These are phyloP conservation scores for Boechera retrofracta DNA, from an alignment of 345 rosid species.

Conservation along the genomic window DNA sequence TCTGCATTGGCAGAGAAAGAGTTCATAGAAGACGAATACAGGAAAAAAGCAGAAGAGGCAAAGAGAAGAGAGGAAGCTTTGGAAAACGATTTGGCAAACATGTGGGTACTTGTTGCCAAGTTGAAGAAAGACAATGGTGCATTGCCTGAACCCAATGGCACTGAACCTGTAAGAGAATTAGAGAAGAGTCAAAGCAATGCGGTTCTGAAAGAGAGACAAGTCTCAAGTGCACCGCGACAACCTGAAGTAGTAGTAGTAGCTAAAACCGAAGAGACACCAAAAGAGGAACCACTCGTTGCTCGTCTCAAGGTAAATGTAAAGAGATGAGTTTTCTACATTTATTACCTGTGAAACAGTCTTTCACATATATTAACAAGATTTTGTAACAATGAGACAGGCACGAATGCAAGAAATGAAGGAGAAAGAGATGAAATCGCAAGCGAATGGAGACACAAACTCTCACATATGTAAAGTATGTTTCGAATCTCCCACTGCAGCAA, in stretches of 20 bases:
- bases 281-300: constrained; percentile 90
- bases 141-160: constrained; percentile 47
- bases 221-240: constrained; percentile 52
- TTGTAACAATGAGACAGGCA: constrained; percentile 60
- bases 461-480: constrained; percentile 97
- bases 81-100: constrained; percentile 95
- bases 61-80: constrained; percentile 89
- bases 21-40: constrained; percentile 78
- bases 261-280: constrained; percentile 56
- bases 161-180: constrained; percentile 48
- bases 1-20: constrained; percentile 88
- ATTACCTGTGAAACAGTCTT: neutral
- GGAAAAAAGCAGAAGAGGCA: constrained; percentile 84
- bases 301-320: constrained; percentile 70
- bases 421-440: constrained; percentile 72
- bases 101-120: constrained; percentile 99
- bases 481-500: constrained; percentile 93
- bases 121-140: constrained; percentile 81
- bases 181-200: constrained; percentile 44
- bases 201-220: constrained; percentile 63
- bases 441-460: constrained; percentile 85
- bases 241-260: constrained; percentile 43
- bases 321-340: neutral
- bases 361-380: constrained; percentile 8
- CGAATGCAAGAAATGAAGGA: constrained; percentile 99